Evolutionary conservation across 345 rosid species (phyloP).

Genomic region (Eutrema heterophyllum): DNA sequence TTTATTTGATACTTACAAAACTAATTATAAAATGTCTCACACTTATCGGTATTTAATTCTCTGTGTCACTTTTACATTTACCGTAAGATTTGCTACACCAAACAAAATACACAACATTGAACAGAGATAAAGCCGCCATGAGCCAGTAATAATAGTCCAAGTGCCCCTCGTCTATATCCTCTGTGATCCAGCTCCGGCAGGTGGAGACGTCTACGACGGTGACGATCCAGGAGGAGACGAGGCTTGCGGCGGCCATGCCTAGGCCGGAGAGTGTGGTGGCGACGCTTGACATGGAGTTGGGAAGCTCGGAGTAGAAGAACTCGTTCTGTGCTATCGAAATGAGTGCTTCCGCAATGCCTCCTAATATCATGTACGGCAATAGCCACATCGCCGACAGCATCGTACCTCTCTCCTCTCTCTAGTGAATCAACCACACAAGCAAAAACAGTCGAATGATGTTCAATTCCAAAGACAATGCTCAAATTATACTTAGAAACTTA

Average conservation of each 20-base stretch:
- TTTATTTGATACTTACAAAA: no score
- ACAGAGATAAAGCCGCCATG: constrained; percentile 27
- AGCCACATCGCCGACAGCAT: constrained; percentile 53
- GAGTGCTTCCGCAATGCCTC: constrained; percentile 45
- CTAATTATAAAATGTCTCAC: neutral
- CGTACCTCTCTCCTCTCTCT: constrained; percentile 10
- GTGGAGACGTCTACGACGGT: constrained; percentile 29
- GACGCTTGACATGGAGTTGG: constrained; percentile 50
- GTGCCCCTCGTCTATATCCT: constrained; percentile 44
- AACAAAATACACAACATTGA: constrained; percentile 38
- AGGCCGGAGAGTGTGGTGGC: constrained; percentile 33
- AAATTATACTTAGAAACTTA: no score
- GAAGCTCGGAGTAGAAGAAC: constrained; percentile 50
- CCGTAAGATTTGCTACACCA: constrained; percentile 45
- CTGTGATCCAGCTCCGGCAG: constrained; percentile 43
- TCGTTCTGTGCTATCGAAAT: constrained; percentile 41
- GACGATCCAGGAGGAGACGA: constrained; percentile 41
- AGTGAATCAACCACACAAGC: neutral
- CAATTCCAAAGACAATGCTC: no score
- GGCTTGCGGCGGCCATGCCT: constrained; percentile 30
- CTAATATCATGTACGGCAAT: constrained; percentile 29
- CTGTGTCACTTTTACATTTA: constrained; percentile 20
- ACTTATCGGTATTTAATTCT: neutral
- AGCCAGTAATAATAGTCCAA: constrained; percentile 54
- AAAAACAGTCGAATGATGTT: neutral